Percentiles rank a stretch among this genome's conserved stretches.
phyloP scores from a whole-genome alignment of 108 stramenopile genomes.

The Parietichytrium sp. region DNA sequence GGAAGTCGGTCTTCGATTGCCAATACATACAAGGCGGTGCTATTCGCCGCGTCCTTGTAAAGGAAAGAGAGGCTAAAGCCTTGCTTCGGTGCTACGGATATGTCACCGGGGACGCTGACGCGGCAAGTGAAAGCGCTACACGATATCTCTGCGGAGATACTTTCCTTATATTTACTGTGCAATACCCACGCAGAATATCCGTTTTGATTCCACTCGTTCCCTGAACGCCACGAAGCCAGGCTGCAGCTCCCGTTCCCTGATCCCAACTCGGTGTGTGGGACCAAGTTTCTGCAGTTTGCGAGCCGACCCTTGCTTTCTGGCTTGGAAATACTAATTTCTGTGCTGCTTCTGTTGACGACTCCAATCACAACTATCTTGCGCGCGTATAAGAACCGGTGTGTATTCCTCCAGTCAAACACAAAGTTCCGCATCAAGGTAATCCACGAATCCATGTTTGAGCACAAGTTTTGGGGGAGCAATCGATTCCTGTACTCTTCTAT shows the following conservation, averaged over 20 bases:
- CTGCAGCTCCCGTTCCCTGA: background rate
- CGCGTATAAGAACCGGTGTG: constrained; percentile 13
- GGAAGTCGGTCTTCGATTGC: constrained; percentile 29
- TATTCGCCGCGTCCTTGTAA: background rate
- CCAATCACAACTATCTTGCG: constrained; percentile 2
- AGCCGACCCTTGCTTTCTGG: background rate
- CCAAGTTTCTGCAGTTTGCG: background rate
- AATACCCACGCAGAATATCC: constrained; percentile 19
- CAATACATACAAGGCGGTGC: background rate
- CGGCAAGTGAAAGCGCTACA: background rate
- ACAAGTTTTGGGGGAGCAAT: background rate
- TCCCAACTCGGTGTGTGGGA: background rate
- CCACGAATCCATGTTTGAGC: background rate
- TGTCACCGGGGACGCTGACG: background rate
- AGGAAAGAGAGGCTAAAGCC: background rate
- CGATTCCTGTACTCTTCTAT: background rate
- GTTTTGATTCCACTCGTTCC: constrained; percentile 1
- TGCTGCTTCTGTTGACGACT: background rate
- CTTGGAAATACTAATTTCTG: background rate
- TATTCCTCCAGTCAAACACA: constrained; percentile 16
- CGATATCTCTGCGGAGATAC: background rate
- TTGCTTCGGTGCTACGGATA: background rate
- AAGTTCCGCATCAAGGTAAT: background rate
- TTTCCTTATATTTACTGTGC: background rate
- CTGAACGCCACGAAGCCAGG: background rate